phyloP scores from a whole-genome alignment of 306 rosid species.

The Prunus padus region DNA sequence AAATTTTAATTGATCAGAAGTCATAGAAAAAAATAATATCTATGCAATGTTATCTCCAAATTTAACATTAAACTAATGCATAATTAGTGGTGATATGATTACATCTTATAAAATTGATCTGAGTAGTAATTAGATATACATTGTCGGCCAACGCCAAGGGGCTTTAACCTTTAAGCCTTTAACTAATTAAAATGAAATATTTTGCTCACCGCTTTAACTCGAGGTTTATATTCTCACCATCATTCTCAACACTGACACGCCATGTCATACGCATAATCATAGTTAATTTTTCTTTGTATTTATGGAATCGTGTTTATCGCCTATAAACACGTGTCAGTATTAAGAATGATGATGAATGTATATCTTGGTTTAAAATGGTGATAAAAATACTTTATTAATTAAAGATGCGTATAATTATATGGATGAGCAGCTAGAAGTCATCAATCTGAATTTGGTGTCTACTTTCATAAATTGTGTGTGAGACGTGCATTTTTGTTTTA shows the following conservation, averaged over 20 bases:
- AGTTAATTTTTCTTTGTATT: no score
- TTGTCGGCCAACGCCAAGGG: neutral
- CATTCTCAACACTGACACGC: no score
- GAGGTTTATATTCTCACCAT: no score
- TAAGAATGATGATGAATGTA: no score
- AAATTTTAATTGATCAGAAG: no score
- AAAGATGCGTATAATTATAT: neutral
- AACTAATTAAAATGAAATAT: neutral
- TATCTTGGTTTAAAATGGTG: no score
- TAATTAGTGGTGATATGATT: neutral
- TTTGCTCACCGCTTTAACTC: no score
- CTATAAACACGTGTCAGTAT: no score
- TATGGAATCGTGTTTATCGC: no score
- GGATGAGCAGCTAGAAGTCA: neutral
- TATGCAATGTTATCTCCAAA: neutral
- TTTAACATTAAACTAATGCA: neutral
- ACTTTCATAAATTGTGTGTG: constrained; percentile 17
- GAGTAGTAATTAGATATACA: neutral
- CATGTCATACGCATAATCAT: no score
- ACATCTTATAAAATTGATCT: neutral
- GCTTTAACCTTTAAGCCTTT: neutral
- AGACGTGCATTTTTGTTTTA: neutral
- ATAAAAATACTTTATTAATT: no score
- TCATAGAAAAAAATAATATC: neutral
- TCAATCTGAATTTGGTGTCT: neutral